phyloP scores from a whole-genome alignment of 768 basidiomycete species.

The Boletellus sp. region DNA sequence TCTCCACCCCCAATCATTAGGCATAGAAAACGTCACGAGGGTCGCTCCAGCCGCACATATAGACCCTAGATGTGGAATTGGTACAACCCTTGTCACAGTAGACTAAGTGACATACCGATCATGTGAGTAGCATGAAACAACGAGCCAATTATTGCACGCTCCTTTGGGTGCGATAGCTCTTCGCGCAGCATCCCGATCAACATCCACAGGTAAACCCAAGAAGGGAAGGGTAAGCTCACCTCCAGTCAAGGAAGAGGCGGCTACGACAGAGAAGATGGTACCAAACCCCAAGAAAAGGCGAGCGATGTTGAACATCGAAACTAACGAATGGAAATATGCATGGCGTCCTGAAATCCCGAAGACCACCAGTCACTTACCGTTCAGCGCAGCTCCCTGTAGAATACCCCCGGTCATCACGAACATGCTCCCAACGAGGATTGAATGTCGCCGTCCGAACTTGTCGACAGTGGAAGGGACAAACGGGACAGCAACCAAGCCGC shows the following conservation, averaged over 20 bases:
- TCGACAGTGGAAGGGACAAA: not conserved
- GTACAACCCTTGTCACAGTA: not conserved
- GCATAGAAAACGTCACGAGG: conserved; percentile 60
- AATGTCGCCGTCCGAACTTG: not conserved
- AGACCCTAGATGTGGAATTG: conserved; percentile 3
- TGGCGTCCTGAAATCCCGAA: no score
- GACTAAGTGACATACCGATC: not conserved
- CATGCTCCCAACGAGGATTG: not conserved
- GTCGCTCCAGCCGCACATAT: conserved; percentile 46
- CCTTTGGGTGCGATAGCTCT: conserved; percentile 13
- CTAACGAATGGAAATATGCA: not conserved
- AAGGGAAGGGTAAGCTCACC: not conserved
- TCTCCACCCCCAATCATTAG: conserved; percentile 60
- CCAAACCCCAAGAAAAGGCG: conserved; percentile 2
- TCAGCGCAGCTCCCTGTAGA: not conserved
- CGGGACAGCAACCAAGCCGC: not conserved
- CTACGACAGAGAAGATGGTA: conserved; percentile 1
- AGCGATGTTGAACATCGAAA: conserved; percentile 7
- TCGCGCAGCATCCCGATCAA: not conserved
- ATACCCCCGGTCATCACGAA: not conserved
- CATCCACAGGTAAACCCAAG: not conserved
- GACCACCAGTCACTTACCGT: not conserved
- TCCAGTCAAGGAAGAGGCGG: conserved; percentile 5
- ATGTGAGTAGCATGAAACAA: not conserved
- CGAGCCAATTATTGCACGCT: conserved; percentile 2